Percentiles rank a stretch among this genome's conserved stretches.
Evolutionary conservation across 2,329 filamentous ascomycete genomes (phyloP).

Genomic region (Byssoonygena ceratinophila): DNA sequence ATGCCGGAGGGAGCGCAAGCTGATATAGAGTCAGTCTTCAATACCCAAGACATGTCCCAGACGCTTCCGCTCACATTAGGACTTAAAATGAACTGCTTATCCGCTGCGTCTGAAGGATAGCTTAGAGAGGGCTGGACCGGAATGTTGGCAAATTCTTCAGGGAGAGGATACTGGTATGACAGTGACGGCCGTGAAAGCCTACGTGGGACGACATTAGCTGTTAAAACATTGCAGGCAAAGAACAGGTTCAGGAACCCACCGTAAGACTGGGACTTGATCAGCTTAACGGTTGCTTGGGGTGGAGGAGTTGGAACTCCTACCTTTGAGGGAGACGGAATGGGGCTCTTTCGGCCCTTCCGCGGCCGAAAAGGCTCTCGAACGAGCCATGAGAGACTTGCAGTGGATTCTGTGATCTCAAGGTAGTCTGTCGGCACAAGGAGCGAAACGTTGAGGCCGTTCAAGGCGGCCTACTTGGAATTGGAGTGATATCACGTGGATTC

Average conservation of each 20-base stretch:
- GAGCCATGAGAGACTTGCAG: conserved; percentile 27
- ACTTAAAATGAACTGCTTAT: conserved; percentile 46
- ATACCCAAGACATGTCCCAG: not conserved
- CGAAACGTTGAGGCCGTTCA: no score
- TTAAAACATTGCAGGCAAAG: no score
- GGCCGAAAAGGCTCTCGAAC: conserved; percentile 33
- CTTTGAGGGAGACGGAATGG: conserved; percentile 68
- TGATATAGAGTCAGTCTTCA: not conserved
- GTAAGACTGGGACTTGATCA: conserved; percentile 26
- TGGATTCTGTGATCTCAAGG: not conserved
- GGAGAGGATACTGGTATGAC: conserved; percentile 37
- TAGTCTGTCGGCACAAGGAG: no score
- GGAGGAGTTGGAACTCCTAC: conserved; percentile 22
- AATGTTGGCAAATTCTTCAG: conserved; percentile 40
- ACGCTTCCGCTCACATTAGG: conserved; percentile 36
- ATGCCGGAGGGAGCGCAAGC: conserved; percentile 78
- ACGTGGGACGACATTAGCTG: no score
- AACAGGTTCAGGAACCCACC: conserved; percentile 22
- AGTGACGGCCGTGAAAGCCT: conserved; percentile 64
- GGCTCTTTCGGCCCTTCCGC: conserved; percentile 54
- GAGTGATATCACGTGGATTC: not conserved
- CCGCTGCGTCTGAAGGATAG: conserved; percentile 47
- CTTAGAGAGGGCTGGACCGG: conserved; percentile 60
- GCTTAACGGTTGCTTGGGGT: conserved; percentile 15
- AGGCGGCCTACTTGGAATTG: no score